These are phyloP conservation scores for Tarenaya hassleriana DNA, from an alignment of 345 rosid genomes.

Conservation along the genomic window DNA sequence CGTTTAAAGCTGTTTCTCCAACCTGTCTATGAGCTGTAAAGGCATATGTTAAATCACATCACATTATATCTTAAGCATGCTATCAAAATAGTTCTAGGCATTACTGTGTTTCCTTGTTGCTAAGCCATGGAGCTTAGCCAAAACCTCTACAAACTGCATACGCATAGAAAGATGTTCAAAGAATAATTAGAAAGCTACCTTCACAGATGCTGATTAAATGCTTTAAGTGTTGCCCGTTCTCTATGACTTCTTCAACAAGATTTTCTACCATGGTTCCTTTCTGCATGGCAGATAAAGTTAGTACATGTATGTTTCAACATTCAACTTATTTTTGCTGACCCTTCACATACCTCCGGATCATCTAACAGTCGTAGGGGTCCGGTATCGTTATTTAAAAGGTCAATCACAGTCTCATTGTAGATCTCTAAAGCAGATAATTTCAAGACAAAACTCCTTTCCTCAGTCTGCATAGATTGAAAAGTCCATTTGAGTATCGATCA, in stretches of 20 bases:
- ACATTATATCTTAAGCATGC: conserved; percentile 5
- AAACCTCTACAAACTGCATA: conserved; percentile 6
- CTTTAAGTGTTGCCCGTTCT: conserved; percentile 65
- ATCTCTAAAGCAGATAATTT: conserved; percentile 90
- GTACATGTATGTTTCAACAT: conserved; percentile 9
- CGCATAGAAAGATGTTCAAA: background rate
- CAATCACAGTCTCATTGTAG: conserved; percentile 81
- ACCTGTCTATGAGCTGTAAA: conserved; percentile 90
- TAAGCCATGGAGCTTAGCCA: conserved; percentile 6
- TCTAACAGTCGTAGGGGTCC: conserved; percentile 84
- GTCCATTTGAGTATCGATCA: background rate
- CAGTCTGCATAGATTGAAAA: conserved; percentile 37
- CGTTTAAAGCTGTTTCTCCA: conserved; percentile 88
- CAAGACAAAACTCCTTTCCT: conserved; percentile 63
- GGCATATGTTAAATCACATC: conserved; percentile 14
- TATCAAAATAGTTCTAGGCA: background rate
- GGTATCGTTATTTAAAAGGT: conserved; percentile 76
- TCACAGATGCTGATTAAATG: conserved; percentile 81
- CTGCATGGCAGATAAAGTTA: conserved; percentile 34
- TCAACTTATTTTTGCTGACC: conserved; percentile 14
- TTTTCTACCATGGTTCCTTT: conserved; percentile 87
- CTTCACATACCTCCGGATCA: conserved; percentile 80
- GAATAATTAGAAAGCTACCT: conserved; percentile 37
- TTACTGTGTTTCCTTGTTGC: conserved; percentile 4
- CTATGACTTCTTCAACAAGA: conserved; percentile 71